Percentiles rank a stretch among this genome's conserved stretches.
Conservation (phyloP, 2,329 filamentous ascomycete genomes). For the Fusarium ramigenum region DNA sequence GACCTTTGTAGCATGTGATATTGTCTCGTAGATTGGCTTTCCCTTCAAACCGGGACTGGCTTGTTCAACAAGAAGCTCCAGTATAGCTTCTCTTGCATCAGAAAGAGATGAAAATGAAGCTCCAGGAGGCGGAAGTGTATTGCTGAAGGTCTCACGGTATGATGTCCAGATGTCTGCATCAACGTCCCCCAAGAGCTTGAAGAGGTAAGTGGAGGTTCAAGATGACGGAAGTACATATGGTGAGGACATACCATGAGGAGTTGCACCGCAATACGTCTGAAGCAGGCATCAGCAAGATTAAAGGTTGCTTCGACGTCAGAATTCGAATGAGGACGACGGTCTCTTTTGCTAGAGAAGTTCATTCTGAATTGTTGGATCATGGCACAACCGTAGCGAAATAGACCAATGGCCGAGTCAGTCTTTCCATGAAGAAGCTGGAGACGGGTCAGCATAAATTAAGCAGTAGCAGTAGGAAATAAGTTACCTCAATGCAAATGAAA, state of each 20-base stretch:
- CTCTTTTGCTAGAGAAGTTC: rapidly evolving
- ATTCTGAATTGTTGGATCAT: constrained; percentile 19
- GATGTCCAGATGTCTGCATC: background rate
- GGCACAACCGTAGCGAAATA: constrained; percentile 28
- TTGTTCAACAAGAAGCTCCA: constrained; percentile 18
- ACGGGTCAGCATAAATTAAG: background rate
- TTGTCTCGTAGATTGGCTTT: background rate
- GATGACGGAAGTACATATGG: rapidly evolving
- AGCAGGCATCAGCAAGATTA: background rate
- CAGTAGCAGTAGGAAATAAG: rapidly evolving
- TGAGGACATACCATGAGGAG: background rate
- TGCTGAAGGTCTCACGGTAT: background rate
- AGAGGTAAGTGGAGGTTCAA: rapidly evolving
- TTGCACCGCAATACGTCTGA: constrained; percentile 16
- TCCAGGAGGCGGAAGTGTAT: rapidly evolving
- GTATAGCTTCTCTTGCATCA: constrained; percentile 6
- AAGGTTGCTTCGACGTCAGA: background rate
- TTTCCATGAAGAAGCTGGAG: constrained; percentile 23
- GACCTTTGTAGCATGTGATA: background rate
- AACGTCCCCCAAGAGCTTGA: constrained; percentile 12
- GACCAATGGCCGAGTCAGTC: constrained; percentile 8
- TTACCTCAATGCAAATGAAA: constrained; percentile 26
- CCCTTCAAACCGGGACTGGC: constrained; percentile 15
- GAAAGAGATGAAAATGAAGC: background rate
- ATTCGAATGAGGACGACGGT: rapidly evolving